Conservation (phyloP, 1,139 yeast species). For the Debaryomyces robertsiae region DNA sequence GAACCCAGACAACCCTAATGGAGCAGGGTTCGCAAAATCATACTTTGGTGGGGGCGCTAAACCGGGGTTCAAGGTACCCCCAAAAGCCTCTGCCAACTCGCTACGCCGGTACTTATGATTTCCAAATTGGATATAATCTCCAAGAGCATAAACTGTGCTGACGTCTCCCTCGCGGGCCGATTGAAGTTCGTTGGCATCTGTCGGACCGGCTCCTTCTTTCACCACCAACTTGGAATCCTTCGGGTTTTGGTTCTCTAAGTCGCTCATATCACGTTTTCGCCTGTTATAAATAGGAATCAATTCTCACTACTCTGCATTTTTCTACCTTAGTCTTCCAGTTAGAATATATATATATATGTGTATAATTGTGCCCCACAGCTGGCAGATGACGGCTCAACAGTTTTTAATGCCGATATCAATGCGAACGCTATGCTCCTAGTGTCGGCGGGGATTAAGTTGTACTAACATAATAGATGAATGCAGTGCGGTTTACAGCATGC, state of each 20-base stretch:
- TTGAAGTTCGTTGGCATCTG: conserved; percentile 12
- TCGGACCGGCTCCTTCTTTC: conserved; percentile 2
- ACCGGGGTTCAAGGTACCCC: conserved; percentile 74
- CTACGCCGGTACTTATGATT: conserved; percentile 64
- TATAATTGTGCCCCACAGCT: not conserved
- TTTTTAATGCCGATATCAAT: not conserved
- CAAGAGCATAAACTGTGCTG: conserved; percentile 37
- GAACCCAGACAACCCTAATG: conserved; percentile 81
- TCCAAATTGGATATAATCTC: conserved; percentile 72
- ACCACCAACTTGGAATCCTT: conserved; percentile 25
- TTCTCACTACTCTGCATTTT: no score
- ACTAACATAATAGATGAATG: no score
- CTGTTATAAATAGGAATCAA: no score
- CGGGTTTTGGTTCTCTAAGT: conserved; percentile 34
- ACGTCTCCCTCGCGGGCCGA: conserved; percentile 18
- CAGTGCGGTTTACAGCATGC: no score
- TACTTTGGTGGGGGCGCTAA: conserved; percentile 63
- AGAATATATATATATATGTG: no score
- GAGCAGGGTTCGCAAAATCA: conserved; percentile 86
- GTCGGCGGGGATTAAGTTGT: no score
- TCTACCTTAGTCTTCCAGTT: no score
- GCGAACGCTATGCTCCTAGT: no score
- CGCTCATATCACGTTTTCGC: conserved; percentile 17
- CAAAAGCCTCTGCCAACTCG: conserved; percentile 69
- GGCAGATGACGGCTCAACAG: not conserved